Percentiles rank a stretch among this genome's conserved stretches.
These are phyloP conservation scores for Coemansia sp. DNA, from an alignment of 192 early-diverging fungal genomes.

Conservation along the genomic window DNA sequence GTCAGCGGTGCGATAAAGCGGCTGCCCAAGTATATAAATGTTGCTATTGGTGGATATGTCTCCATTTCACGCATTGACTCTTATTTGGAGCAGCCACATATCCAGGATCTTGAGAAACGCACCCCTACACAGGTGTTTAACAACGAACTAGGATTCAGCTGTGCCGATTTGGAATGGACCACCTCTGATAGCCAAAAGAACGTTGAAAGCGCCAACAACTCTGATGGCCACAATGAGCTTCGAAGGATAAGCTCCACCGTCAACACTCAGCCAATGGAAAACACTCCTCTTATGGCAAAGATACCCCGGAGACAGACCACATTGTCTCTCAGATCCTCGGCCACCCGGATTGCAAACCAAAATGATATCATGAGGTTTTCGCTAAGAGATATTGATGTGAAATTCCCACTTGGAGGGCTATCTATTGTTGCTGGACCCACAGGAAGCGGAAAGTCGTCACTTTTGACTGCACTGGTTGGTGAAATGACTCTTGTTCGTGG, in stretches of 20 bases:
- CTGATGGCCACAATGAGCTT: not conserved
- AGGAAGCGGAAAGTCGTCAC: constrained; percentile 38
- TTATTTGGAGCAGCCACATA: constrained; percentile 74
- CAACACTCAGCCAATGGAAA: not conserved
- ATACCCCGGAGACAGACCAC: not conserved
- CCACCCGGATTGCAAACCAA: not conserved
- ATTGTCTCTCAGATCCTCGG: not conserved
- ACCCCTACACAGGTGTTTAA: not conserved
- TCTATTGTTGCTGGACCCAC: too few species aligned
- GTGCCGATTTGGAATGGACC: not conserved
- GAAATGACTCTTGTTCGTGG: constrained; percentile 61
- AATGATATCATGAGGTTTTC: not conserved
- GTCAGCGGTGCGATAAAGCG: constrained; percentile 64
- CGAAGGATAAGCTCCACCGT: not conserved
- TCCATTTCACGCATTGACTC: constrained; percentile 66
- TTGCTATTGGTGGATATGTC: constrained; percentile 62
- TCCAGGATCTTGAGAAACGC: constrained; percentile 54
- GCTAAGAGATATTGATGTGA: too few species aligned
- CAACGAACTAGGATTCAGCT: constrained; percentile 22
- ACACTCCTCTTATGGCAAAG: not conserved
- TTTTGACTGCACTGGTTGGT: constrained; percentile 76
- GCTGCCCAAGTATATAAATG: constrained; percentile 60
- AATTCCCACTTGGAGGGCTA: too few species aligned
- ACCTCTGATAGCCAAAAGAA: constrained; percentile 15
- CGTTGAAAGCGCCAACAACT: constrained; percentile 13